Evolutionary conservation across 305 asterid genomes (phyloP).

Genomic region (Plantago coronopus): DNA sequence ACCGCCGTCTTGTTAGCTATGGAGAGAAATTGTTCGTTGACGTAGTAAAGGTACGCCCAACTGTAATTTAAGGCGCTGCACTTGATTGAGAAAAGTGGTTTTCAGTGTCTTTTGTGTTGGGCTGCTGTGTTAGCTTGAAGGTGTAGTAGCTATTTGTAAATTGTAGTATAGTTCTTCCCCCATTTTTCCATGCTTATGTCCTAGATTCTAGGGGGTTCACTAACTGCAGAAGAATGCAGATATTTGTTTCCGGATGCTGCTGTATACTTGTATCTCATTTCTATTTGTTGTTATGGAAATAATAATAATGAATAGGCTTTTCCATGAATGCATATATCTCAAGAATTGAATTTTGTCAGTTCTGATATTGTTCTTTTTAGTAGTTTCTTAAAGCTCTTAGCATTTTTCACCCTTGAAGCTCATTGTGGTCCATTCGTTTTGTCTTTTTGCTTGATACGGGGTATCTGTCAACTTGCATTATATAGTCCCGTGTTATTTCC

Average conservation of each 20-base stretch:
- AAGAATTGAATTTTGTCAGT: neutral
- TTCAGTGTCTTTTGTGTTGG: constrained; percentile 11
- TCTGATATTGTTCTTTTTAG: neutral
- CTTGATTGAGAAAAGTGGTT: constrained; percentile 25
- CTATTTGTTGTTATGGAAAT: constrained; percentile 28
- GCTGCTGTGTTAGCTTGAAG: constrained; percentile 26
- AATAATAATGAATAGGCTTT: constrained; percentile 22
- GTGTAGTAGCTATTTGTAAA: constrained; percentile 56
- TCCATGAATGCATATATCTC: neutral
- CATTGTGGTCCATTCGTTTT: too few relatives aligned
- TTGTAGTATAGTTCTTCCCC: constrained; percentile 60
- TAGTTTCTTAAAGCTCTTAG: neutral
- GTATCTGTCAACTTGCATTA: too few relatives aligned
- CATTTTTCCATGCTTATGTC: constrained; percentile 41
- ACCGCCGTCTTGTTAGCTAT: constrained; percentile 68
- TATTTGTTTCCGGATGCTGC: constrained; percentile 29
- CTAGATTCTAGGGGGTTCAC: constrained; percentile 40
- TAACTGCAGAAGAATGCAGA: constrained; percentile 63
- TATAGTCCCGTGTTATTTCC: too few relatives aligned
- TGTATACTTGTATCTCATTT: constrained; percentile 32
- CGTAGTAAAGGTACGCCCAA: constrained; percentile 29
- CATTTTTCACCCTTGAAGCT: neutral
- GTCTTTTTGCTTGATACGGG: too few relatives aligned
- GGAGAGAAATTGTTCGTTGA: constrained; percentile 25
- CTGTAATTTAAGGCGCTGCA: constrained; percentile 32